Conservation (phyloP, 441 rosid genomes). For the Syzygium malaccense region DNA sequence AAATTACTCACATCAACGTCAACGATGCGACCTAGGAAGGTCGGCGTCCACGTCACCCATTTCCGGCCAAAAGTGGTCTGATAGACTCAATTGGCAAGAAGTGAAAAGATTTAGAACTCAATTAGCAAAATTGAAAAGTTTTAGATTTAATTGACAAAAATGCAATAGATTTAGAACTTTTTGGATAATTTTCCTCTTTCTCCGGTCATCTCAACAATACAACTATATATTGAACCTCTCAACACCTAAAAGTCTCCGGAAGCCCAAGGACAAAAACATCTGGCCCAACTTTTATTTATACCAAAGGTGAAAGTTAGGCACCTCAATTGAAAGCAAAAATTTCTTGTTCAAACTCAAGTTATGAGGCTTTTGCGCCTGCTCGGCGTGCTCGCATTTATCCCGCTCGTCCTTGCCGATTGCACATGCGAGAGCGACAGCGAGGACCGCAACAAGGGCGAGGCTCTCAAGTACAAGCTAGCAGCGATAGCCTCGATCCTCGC, state of each 20-base stretch:
- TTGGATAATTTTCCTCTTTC: too few relatives aligned
- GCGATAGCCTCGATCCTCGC: neutral
- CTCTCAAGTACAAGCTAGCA: neutral
- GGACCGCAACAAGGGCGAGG: neutral
- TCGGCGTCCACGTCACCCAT: too few relatives aligned
- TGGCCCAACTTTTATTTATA: neutral
- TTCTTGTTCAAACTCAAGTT: neutral
- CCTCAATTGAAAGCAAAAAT: neutral
- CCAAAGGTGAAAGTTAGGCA: neutral
- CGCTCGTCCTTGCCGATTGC: neutral
- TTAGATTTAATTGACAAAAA: too few relatives aligned
- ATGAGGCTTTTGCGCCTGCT: neutral
- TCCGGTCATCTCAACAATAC: neutral
- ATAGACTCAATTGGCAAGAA: too few relatives aligned
- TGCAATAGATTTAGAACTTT: too few relatives aligned
- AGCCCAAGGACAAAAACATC: neutral
- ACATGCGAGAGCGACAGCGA: neutral
- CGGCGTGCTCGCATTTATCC: neutral
- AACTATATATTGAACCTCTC: neutral
- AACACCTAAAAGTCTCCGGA: neutral
- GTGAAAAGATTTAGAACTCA: too few relatives aligned
- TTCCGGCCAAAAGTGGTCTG: too few relatives aligned
- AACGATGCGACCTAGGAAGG: too few relatives aligned
- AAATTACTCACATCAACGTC: accelerated
- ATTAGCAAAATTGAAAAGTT: too few relatives aligned